Conservation (phyloP, 1,284 basidiomycete species). For the Pascua guehoae region DNA sequence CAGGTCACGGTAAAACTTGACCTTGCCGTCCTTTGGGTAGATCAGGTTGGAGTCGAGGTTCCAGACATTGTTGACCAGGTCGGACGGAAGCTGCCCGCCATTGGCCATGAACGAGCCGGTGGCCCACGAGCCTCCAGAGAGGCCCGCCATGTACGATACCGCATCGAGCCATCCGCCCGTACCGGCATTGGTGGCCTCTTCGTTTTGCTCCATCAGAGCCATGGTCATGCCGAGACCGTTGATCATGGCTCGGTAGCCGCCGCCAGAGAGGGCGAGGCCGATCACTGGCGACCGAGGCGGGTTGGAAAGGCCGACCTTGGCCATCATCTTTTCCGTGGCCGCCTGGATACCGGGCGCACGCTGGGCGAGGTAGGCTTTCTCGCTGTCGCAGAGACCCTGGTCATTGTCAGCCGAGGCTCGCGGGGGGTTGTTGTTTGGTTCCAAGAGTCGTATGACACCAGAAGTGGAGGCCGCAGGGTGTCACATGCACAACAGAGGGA, state of each 20-base stretch:
- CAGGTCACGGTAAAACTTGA: constrained; percentile 54
- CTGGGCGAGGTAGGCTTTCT: constrained; percentile 32
- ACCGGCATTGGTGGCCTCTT: constrained; percentile 9
- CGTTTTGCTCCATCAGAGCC: constrained; percentile 8
- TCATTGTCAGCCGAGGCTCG: not conserved
- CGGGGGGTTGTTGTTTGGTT: not conserved
- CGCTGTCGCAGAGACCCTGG: constrained; percentile 31
- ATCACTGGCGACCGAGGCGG: constrained; percentile 46
- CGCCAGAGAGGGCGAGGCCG: constrained; percentile 51
- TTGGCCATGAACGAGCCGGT: constrained; percentile 45
- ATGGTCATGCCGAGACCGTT: constrained; percentile 21
- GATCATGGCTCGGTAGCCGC: constrained; percentile 54
- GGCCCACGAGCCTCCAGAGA: constrained; percentile 48
- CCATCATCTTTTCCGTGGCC: constrained; percentile 30
- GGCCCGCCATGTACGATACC: constrained; percentile 45
- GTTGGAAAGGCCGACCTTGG: constrained; percentile 25
- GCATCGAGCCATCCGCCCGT: constrained; percentile 45
- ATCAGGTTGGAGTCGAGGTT: constrained; percentile 52
- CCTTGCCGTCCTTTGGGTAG: constrained; percentile 69
- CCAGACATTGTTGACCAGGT: constrained; percentile 45
- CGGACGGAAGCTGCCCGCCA: constrained; percentile 33
- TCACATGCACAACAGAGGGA: not conserved
- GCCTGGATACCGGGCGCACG: constrained; percentile 23
- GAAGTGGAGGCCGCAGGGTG: not conserved
- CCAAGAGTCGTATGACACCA: too few species aligned